Conservation (phyloP, 495 filamentous ascomycete species). For the Penicillium nucicola region DNA sequence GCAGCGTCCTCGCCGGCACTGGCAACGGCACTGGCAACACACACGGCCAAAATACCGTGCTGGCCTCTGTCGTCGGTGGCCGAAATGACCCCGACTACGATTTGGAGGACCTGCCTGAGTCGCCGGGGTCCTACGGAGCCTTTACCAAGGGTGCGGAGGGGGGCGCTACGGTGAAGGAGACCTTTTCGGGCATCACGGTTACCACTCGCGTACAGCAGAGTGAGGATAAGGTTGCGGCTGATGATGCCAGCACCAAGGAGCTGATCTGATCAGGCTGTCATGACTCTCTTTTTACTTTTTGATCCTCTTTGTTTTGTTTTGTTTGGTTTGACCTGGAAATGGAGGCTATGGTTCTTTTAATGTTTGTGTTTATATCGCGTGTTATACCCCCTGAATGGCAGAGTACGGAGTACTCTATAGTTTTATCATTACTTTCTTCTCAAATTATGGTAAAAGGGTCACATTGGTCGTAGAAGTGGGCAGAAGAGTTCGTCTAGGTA, state of each 20-base stretch:
- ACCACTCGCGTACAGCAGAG: slow-evolving; percentile 33
- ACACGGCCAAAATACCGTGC: background rate
- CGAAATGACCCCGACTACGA: slow-evolving; percentile 15
- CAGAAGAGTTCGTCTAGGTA: background rate
- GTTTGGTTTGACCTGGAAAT: background rate
- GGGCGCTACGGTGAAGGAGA: background rate
- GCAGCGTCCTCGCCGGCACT: slow-evolving; percentile 14
- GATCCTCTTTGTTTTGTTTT: background rate
- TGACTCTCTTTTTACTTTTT: background rate
- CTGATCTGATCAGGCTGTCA: slow-evolving; percentile 8
- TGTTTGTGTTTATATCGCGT: too few relatives aligned
- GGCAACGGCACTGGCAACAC: slow-evolving; percentile 7
- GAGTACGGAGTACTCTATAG: too few relatives aligned
- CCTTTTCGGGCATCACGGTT: slow-evolving; percentile 26
- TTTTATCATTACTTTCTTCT: background rate
- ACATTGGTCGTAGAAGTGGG: too few relatives aligned
- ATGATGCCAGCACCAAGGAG: slow-evolving; percentile 26
- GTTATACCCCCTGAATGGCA: slow-evolving; percentile 1
- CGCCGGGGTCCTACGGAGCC: slow-evolving; percentile 3
- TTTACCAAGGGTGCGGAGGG: slow-evolving; percentile 5
- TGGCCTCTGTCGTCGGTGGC: slow-evolving; percentile 23
- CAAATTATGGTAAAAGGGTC: background rate
- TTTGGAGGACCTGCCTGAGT: slow-evolving; percentile 14
- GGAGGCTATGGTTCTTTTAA: too few relatives aligned
- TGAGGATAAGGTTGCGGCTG: background rate